Conservation (phyloP, 352 stramenopile species). For the Globisporangium spinosum region DNA sequence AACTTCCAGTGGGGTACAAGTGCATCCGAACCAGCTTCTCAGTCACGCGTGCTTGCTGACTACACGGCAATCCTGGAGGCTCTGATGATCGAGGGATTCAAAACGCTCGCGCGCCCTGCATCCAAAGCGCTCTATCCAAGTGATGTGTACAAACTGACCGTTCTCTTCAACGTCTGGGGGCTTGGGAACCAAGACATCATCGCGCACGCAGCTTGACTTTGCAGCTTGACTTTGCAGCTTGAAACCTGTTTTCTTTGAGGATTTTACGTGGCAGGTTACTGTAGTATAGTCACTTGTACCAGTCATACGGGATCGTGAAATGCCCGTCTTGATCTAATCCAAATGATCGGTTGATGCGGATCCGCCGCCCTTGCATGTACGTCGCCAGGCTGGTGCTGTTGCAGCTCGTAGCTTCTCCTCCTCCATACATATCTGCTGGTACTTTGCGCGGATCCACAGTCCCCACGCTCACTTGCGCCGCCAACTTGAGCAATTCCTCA, state of each 20-base stretch:
- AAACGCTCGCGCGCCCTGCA: conserved; percentile 20
- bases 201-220: neutral
- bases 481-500: conserved; percentile 31
- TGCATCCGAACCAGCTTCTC: neutral
- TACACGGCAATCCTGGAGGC: conserved; percentile 13
- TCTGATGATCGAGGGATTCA: conserved; percentile 15
- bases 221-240: neutral
- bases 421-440: conserved; percentile 18
- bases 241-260: neutral
- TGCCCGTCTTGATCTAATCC: conserved; percentile 41
- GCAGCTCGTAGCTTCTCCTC: neutral
- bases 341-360: conserved; percentile 35
- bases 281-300: conserved; percentile 19
- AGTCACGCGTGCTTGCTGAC: neutral
- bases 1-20: neutral
- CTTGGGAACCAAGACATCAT: conserved; percentile 21
- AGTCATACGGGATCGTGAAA: conserved; percentile 41
- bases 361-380: conserved; percentile 27
- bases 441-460: conserved; percentile 10
- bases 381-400: conserved; percentile 2
- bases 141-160: conserved; percentile 10
- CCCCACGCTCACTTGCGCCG: conserved; percentile 22
- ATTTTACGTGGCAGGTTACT: neutral
- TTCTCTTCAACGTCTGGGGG: conserved; percentile 29
- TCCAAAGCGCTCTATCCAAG: conserved; percentile 23